These are phyloP conservation scores for Somion occarium DNA, from an alignment of 1,284 basidiomycete species.

Conservation along the genomic window DNA sequence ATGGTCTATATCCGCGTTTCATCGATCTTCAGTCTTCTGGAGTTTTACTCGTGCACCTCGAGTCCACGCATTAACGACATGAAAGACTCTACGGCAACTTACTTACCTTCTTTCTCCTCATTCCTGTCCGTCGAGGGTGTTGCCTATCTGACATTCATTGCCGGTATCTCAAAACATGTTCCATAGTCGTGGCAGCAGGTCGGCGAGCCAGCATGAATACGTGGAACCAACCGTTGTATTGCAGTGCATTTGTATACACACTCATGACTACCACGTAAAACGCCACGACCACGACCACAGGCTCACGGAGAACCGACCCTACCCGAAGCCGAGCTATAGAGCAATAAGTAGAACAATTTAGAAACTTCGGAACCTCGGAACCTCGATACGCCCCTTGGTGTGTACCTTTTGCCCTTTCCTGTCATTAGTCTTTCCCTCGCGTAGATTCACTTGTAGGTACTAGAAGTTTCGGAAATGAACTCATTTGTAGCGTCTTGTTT, in stretches of 20 bases:
- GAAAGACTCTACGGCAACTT: background rate
- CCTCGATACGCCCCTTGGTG: background rate
- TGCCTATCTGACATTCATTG: background rate
- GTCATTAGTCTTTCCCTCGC: background rate
- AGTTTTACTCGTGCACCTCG: background rate
- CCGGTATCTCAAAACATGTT: background rate
- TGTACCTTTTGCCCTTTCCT: background rate
- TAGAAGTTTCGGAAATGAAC: conserved; percentile 1
- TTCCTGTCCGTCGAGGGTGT: background rate
- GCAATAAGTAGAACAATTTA: no score
- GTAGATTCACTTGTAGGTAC: background rate
- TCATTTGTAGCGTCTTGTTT: background rate
- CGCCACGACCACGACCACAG: background rate
- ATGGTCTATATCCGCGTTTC: background rate
- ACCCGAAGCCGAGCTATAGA: background rate
- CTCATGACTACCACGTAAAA: background rate
- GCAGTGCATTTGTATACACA: no score
- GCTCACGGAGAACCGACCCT: background rate
- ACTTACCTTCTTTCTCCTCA: background rate
- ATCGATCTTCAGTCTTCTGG: background rate
- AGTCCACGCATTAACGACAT: background rate
- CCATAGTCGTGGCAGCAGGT: background rate
- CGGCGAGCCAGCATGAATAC: background rate
- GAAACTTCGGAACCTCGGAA: background rate
- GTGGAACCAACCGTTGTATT: background rate